Evolutionary conservation across 2,329 filamentous ascomycete species (phyloP).

Genomic region (Penicillium decumbens): DNA sequence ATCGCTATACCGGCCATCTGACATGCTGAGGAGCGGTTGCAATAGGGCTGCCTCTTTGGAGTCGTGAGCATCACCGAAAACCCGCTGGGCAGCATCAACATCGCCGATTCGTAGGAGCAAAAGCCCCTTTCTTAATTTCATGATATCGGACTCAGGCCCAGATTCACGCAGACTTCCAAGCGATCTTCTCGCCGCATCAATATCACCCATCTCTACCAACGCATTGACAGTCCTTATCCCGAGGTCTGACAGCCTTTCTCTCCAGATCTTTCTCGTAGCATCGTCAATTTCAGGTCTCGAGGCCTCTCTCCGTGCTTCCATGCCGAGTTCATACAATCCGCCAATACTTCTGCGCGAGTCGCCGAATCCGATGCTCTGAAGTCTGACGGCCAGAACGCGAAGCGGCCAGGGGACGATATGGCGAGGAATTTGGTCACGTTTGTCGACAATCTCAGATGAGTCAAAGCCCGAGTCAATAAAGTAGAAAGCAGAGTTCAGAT

Average conservation of each 20-base stretch:
- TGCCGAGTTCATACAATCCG: slow-evolving; percentile 81
- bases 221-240: slow-evolving; percentile 59
- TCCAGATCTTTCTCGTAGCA: slow-evolving; percentile 64
- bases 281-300: slow-evolving; percentile 49
- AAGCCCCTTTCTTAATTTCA: slow-evolving; percentile 51
- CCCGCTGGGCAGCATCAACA: slow-evolving; percentile 59
- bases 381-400: slow-evolving; percentile 72
- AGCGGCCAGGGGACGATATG: slow-evolving; percentile 84
- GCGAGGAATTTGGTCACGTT: slow-evolving; percentile 60
- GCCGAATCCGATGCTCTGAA: slow-evolving; percentile 80
- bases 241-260: slow-evolving; percentile 65
- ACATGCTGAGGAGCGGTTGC: slow-evolving; percentile 68
- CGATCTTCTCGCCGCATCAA: slow-evolving; percentile 72
- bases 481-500: slow-evolving; percentile 56
- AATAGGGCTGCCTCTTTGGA: slow-evolving; percentile 38
- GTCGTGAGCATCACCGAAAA: slow-evolving; percentile 42
- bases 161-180: slow-evolving; percentile 54
- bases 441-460: slow-evolving; percentile 38
- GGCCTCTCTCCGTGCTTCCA: slow-evolving; percentile 66
- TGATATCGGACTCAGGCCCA: slow-evolving; percentile 27
- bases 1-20: slow-evolving; percentile 65
- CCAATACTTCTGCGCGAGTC: slow-evolving; percentile 81
- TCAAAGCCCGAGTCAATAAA: slow-evolving; percentile 34
- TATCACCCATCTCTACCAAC: slow-evolving; percentile 67
- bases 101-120: slow-evolving; percentile 78